Evolutionary conservation across 169 alveolate species (phyloP).

Genomic region (Eimeria praecox): DNA sequence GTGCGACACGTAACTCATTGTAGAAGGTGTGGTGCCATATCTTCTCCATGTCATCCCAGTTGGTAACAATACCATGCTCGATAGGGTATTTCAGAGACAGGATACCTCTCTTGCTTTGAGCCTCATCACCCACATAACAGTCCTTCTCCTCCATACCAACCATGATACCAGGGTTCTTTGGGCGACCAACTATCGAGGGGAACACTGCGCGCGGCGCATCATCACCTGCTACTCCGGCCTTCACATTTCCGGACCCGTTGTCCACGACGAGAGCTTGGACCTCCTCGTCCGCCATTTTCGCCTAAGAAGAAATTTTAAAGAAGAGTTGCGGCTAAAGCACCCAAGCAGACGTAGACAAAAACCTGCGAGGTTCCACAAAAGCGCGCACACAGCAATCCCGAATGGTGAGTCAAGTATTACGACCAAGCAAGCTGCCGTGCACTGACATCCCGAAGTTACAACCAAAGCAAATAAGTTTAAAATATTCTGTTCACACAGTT

Average conservation of each 20-base stretch:
- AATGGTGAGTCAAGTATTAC: not conserved
- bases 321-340: slow-evolving; percentile 49
- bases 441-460: slow-evolving; percentile 34
- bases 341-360: slow-evolving; percentile 66
- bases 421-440: slow-evolving; percentile 8
- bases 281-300: slow-evolving; percentile 92
- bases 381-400: slow-evolving; percentile 64
- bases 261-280: slow-evolving; percentile 98
- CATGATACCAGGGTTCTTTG: slow-evolving; percentile 94
- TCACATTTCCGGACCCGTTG: slow-evolving; percentile 99
- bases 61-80: slow-evolving; percentile 99
- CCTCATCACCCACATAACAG: slow-evolving; percentile 99
- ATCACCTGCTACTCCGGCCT: slow-evolving; percentile 99
- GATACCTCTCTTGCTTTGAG: slow-evolving; percentile 99
- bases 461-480: slow-evolving; percentile 17
- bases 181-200: slow-evolving; percentile 99
- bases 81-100: slow-evolving; percentile 98
- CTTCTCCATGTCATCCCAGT: slow-evolving; percentile 99
- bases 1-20: slow-evolving; percentile 98
- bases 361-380: slow-evolving; percentile 60
- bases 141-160: slow-evolving; percentile 98
- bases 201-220: slow-evolving; percentile 99
- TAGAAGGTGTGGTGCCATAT: slow-evolving; percentile 99
- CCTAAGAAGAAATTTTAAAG: slow-evolving; percentile 49
- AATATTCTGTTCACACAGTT: not conserved